Evolutionary conservation across 129 eudicot genomes (phyloP).

Genomic region (Tanacetum coccineum): DNA sequence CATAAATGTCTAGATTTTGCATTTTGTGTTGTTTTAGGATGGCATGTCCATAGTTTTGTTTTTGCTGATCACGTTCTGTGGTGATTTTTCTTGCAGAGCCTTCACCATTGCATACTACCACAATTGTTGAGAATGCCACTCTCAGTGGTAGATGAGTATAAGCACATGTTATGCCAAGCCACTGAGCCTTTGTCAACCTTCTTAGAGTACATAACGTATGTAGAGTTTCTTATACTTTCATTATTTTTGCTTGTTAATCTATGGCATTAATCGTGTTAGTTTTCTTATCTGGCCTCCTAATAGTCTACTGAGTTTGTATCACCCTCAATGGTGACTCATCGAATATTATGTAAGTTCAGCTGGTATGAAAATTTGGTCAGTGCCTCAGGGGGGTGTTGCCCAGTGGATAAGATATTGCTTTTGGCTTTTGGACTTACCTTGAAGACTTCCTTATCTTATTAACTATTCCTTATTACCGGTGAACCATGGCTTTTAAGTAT

Average conservation of each 20-base stretch:
- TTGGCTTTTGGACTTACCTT: not conserved
- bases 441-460: not conserved
- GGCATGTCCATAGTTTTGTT: not conserved
- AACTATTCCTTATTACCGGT: not conserved
- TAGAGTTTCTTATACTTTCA: not conserved
- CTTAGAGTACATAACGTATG: conserved; percentile 85
- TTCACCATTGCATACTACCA: conserved; percentile 93
- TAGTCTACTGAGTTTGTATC: not conserved
- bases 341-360: conserved; percentile 9
- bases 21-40: conserved; percentile 11
- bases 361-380: not conserved
- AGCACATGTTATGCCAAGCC: conserved; percentile 92
- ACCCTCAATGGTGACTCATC: not conserved
- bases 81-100: conserved; percentile 57
- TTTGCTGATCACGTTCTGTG: conserved; percentile 8
- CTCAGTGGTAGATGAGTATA: conserved; percentile 95
- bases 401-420: conserved; percentile 14
- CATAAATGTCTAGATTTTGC: not conserved
- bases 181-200: conserved; percentile 96
- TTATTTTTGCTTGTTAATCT: conserved; percentile 5
- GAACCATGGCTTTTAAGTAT: too few relatives aligned
- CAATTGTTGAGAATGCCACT: conserved; percentile 97
- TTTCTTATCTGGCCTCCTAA: conserved; percentile 5
- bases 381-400: not conserved
- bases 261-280: conserved; percentile 7